Evolutionary conservation across 208 protist species (phyloP), one percentile per base, ranked within the genome.

Genomic region (Porcisia deanei): DNA sequence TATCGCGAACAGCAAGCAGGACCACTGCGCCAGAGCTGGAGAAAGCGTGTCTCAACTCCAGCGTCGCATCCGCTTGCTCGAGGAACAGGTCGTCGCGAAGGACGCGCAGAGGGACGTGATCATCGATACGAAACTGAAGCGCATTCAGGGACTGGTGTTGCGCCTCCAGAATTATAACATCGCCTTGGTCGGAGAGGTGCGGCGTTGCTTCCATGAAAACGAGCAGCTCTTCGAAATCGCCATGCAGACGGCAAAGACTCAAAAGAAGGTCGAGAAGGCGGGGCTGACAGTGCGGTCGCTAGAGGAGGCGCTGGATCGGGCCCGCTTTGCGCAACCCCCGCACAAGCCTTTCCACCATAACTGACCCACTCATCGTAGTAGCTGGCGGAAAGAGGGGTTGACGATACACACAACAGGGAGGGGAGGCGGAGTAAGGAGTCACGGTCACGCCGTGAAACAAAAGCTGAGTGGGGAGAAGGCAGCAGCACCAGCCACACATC

Each of bases 121-220:
- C 49, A 73, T 97, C 5, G 93, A 97, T 75, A 86, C 85, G 10
- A 97, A 97, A 78, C 79, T 97, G 74, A 94, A 95, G 79, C 85
- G 93, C 39, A 95, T 97, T 76, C 93, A 97, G 60, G 89, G 88
- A 6, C 81, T 97, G 25, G 86, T 88, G 39, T 71, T 97, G 43
- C 80, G 84, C 7, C 81, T 95, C 37, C 87, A 97, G 70, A 79
- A 83, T 0, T 84, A 81, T 39, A 93, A 92, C 53, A 43, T 75
- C 1, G 83, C 75, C 2, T 82, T 97, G 43, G 43, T 77, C 1
- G 75, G 75, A 14, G 89, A 93, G 75, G 70, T 97, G 83, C 81
- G 73, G 22, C 54, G 57, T 16, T 86, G 81, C 60, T 88, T 77
- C 75, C 76, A 75, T 69, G 82, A 94, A 61, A 87, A 91, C 80